phyloP scores from a whole-genome alignment of 2,329 filamentous ascomycete species.

The Colletotrichum endophyticum region DNA sequence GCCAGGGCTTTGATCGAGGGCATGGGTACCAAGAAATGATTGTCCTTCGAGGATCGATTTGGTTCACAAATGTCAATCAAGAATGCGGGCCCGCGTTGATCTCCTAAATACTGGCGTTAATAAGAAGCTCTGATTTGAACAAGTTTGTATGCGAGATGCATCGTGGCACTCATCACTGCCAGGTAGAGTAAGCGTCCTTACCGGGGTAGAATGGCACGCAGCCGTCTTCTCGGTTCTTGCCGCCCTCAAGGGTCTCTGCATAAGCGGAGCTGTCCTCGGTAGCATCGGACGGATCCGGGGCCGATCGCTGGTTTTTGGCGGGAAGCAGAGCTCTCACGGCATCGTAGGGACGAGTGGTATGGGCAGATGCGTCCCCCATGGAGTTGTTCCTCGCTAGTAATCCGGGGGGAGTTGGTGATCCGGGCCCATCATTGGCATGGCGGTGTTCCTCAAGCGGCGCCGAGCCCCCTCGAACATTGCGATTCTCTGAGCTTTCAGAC shows the following conservation, averaged over 20 bases:
- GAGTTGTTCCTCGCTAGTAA: neutral
- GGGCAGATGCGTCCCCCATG: neutral
- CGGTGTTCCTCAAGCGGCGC: neutral
- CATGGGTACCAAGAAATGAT: slow-evolving; percentile 13
- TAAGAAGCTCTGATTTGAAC: neutral
- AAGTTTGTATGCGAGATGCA: neutral
- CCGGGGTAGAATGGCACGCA: slow-evolving; percentile 11
- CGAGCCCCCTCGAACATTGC: neutral
- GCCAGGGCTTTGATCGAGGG: slow-evolving; percentile 5
- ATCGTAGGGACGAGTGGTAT: neutral
- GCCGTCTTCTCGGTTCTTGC: neutral
- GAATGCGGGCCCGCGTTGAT: slow-evolving; percentile 2
- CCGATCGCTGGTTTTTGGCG: neutral
- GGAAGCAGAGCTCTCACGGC: slow-evolving; percentile 2
- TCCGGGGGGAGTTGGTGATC: neutral
- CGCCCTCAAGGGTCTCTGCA: neutral
- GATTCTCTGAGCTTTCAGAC: neutral
- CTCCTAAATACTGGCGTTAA: neutral
- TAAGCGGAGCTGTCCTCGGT: slow-evolving; percentile 16
- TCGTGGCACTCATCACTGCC: neutral
- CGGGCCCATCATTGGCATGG: neutral
- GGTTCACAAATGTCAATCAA: slow-evolving; percentile 12
- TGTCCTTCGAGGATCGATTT: neutral
- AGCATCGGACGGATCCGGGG: slow-evolving; percentile 3
- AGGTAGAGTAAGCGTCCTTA: neutral